These are phyloP conservation scores for Dalbergia cultrata DNA, from an alignment of 306 rosid species.

Conservation along the genomic window DNA sequence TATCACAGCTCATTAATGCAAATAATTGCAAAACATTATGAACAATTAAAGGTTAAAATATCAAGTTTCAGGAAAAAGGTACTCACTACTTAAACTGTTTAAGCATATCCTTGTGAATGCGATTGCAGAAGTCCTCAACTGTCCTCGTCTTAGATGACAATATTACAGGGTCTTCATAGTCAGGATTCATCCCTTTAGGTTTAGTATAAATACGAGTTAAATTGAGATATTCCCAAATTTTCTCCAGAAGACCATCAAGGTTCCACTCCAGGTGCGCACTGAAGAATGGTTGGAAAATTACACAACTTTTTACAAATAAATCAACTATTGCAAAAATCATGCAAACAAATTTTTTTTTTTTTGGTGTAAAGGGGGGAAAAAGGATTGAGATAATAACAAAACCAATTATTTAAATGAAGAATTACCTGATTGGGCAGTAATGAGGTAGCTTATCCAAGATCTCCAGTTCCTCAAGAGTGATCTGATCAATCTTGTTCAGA, in stretches of 20 bases:
- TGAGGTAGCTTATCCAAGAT: conserved; percentile 98
- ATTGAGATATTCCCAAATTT: conserved; percentile 89
- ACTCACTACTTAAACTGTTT: conserved; percentile 96
- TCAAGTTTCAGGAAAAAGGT: conserved; percentile 34
- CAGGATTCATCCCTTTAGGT: conserved; percentile 99
- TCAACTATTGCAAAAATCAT: background rate
- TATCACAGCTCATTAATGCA: conserved; percentile 2
- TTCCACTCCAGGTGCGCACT: conserved; percentile 99
- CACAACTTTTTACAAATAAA: conserved; percentile 7
- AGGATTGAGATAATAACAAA: background rate
- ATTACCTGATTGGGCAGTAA: conserved; percentile 94
- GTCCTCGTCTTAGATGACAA: conserved; percentile 89
- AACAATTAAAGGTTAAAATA: conserved; percentile 34
- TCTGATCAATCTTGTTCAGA: conserved; percentile 97
- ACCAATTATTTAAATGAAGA: conserved; percentile 20
- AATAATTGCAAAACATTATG: conserved; percentile 1
- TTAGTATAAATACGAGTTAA: conserved; percentile 96
- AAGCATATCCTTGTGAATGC: conserved; percentile 94
- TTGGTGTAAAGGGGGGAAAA: background rate
- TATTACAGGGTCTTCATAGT: conserved; percentile 98
- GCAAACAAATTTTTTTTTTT: background rate
- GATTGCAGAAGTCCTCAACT: conserved; percentile 88
- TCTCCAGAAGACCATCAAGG: conserved; percentile 96
- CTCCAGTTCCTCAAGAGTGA: conserved; percentile 96
- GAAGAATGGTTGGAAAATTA: conserved; percentile 53